Conservation (phyloP, 192 early-diverging fungal genomes). For the Mortierella hygrophila region DNA sequence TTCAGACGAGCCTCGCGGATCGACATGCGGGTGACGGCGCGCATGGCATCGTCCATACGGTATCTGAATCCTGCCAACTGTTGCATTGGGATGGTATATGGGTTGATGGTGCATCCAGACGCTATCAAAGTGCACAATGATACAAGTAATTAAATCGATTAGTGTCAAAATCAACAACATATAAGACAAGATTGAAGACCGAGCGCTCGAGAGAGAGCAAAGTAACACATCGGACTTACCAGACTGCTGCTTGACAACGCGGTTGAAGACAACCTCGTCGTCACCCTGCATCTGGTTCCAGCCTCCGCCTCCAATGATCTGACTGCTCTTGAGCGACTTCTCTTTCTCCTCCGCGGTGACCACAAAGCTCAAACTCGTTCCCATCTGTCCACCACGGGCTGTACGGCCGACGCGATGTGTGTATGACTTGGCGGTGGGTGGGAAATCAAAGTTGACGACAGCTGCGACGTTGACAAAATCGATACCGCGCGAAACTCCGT, state of each 20-base stretch:
- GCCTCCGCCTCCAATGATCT: conserved; percentile 37
- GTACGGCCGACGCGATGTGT: conserved; percentile 96
- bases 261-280: conserved; percentile 80
- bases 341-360: conserved; percentile 65
- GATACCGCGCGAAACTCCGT: conserved; percentile 96
- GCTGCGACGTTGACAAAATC: conserved; percentile 94
- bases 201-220: too few relatives aligned
- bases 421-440: conserved; percentile 85
- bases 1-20: conserved; percentile 94
- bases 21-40: conserved; percentile 77
- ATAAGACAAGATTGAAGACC: neutral
- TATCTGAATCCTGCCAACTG: conserved; percentile 94
- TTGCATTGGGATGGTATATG: conserved; percentile 91
- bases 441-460: conserved; percentile 99
- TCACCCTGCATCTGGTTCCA: conserved; percentile 50
- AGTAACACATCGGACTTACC: conserved; percentile 34
- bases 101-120: conserved; percentile 67
- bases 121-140: conserved; percentile 4
- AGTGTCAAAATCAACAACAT: neutral
- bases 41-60: conserved; percentile 88
- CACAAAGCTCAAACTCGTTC: conserved; percentile 92
- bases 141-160: neutral
- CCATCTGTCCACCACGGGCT: conserved; percentile 89
- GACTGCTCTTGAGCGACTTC: conserved; percentile 36
- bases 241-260: conserved; percentile 80